Percentiles rank a stretch among this genome's conserved stretches.
Conservation (phyloP, 2,329 filamentous ascomycete genomes). For the Bipolaris oryzae region DNA sequence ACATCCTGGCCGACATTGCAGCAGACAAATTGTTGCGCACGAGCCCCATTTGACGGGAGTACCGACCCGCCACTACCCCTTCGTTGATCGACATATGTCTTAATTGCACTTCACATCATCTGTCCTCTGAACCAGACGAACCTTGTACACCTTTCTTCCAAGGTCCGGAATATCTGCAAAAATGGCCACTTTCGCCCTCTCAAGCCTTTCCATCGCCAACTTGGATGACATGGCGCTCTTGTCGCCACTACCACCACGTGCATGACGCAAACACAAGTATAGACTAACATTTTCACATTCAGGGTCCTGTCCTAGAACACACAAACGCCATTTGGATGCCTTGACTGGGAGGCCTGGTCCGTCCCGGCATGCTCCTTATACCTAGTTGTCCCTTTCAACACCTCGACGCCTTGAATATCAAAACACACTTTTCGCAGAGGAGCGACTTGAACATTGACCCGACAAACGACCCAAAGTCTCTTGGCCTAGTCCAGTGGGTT, state of each 20-base stretch:
- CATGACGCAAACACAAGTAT: slow-evolving; percentile 4
- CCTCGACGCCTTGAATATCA: slow-evolving; percentile 21
- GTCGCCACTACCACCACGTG: not conserved
- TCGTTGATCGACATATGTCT: slow-evolving; percentile 26
- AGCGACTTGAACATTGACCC: slow-evolving; percentile 1
- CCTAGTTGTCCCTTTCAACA: slow-evolving; percentile 1
- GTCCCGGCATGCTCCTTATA: slow-evolving; percentile 3
- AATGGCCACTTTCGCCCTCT: not conserved
- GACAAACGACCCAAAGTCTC: not conserved
- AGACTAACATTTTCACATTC: not conserved
- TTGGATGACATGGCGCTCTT: not conserved
- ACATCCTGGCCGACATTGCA: slow-evolving; percentile 22
- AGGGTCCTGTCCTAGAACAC: not conserved
- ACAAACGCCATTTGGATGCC: slow-evolving; percentile 13
- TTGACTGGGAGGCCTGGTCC: slow-evolving; percentile 1
- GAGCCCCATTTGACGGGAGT: slow-evolving; percentile 15
- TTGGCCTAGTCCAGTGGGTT: not conserved
- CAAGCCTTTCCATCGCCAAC: not conserved
- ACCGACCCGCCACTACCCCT: slow-evolving; percentile 17
- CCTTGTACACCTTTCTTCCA: not conserved
- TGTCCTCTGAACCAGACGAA: slow-evolving; percentile 1
- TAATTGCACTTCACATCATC: slow-evolving; percentile 29
- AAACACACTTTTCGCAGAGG: slow-evolving; percentile 16
- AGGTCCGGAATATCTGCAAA: not conserved
- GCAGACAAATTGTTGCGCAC: slow-evolving; percentile 20